Percentiles rank a stretch among this genome's conserved stretches.
phyloP scores from a whole-genome alignment of 805 yeast species.

The Starmerella ratchasimensis region DNA sequence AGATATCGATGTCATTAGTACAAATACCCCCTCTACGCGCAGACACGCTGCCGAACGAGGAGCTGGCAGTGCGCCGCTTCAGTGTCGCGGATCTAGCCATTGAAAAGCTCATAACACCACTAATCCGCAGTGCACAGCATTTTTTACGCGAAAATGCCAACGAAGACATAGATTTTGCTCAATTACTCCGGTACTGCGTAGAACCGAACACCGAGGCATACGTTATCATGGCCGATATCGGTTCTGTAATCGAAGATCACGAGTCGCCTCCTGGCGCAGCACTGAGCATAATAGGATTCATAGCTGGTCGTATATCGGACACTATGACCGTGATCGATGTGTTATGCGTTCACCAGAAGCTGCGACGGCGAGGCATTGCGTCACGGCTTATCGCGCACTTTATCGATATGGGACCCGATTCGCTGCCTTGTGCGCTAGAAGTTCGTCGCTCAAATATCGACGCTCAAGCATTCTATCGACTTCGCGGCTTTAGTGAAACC shows the following conservation, averaged over 20 bases:
- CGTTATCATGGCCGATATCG: background rate
- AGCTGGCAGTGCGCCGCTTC: no score
- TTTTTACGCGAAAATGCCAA: slow-evolving; percentile 4
- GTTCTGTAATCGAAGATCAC: background rate
- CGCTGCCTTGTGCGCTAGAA: slow-evolving; percentile 4
- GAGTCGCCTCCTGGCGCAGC: no score
- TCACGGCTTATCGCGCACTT: slow-evolving; percentile 5
- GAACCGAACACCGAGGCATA: slow-evolving; percentile 6
- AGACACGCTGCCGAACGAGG: no score
- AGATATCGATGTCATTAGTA: no score
- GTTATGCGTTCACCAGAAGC: slow-evolving; percentile 8
- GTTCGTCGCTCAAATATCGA: slow-evolving; percentile 9
- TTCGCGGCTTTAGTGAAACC: slow-evolving; percentile 8
- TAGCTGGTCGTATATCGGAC: slow-evolving; percentile 6
- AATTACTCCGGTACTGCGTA: slow-evolving; percentile 10
- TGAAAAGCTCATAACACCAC: slow-evolving; percentile 1
- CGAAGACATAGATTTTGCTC: slow-evolving; percentile 2
- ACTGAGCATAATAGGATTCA: slow-evolving; percentile 5
- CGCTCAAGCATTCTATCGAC: slow-evolving; percentile 9
- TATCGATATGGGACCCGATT: background rate
- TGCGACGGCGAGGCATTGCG: slow-evolving; percentile 10
- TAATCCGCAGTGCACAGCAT: background rate
- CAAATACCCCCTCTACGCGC: no score
- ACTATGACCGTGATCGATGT: slow-evolving; percentile 5
- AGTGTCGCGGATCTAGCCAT: no score